These are phyloP conservation scores for Apostasia ramifera DNA, from an alignment of 106 monocot genomes.

Conservation along the genomic window DNA sequence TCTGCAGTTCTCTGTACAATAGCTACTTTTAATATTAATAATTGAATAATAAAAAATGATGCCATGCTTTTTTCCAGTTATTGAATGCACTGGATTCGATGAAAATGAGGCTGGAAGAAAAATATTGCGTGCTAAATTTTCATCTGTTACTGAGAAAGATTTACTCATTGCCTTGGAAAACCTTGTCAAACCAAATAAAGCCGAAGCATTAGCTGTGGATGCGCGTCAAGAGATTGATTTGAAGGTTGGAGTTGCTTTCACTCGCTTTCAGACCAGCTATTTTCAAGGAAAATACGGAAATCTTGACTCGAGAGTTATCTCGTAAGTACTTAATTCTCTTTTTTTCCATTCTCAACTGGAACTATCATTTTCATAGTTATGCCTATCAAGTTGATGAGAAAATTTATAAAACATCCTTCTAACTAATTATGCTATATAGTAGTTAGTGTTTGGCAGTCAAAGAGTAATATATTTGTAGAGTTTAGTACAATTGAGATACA, in stretches of 20 bases:
- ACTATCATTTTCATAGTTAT: not conserved
- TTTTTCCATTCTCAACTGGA: not conserved
- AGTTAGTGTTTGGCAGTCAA: no score
- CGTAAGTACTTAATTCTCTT: conserved; percentile 46
- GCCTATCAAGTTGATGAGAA: not conserved
- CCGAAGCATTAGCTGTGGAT: conserved; percentile 90
- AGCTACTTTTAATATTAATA: no score
- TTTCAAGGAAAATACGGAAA: conserved; percentile 99
- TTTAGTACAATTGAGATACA: no score
- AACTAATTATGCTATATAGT: no score
- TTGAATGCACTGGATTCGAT: conserved; percentile 75
- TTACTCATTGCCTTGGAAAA: conserved; percentile 79
- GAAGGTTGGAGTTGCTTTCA: conserved; percentile 98
- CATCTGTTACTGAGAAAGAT: conserved; percentile 91
- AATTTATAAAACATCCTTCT: no score
- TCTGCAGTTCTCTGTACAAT: no score
- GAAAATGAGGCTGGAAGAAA: conserved; percentile 46
- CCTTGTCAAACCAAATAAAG: conserved; percentile 79
- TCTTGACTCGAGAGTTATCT: conserved; percentile 95
- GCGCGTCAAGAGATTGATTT: conserved; percentile 98
- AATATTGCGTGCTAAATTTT: conserved; percentile 85
- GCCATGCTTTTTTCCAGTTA: conserved; percentile 39
- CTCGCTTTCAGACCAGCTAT: conserved; percentile 93
- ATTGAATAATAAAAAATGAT: not conserved
- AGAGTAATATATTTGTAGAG: no score